phyloP scores from a whole-genome alignment of 805 yeast genomes.

The Candida ovalis region DNA sequence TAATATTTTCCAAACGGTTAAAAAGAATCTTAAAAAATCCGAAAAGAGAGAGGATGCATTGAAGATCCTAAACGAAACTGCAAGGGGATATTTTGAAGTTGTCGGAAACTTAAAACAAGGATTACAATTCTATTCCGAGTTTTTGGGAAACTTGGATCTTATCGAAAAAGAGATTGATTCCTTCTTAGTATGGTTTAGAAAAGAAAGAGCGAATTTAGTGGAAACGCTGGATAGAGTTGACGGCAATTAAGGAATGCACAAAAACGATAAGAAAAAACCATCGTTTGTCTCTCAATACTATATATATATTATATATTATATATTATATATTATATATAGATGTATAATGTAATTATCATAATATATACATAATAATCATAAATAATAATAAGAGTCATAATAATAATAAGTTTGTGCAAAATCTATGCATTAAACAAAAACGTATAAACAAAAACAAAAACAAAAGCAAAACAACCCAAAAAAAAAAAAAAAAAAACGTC shows the following conservation, averaged over 20 bases:
- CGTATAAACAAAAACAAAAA: no score
- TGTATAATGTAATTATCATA: no score
- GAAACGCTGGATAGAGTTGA: slow-evolving; percentile 5
- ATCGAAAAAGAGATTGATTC: slow-evolving; percentile 38
- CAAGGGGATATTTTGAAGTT: slow-evolving; percentile 51
- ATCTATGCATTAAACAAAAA: no score
- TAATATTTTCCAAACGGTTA: slow-evolving; percentile 31
- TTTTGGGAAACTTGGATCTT: slow-evolving; percentile 41
- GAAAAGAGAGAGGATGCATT: slow-evolving; percentile 45
- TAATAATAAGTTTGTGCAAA: no score
- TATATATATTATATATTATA: no score
- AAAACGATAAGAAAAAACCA: no score
- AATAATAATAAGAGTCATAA: no score
- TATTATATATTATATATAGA: no score
- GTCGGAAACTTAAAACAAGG: slow-evolving; percentile 65
- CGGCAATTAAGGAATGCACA: background rate
- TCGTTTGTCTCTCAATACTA: no score
- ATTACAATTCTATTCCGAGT: slow-evolving; percentile 61
- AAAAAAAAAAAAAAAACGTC: no score
- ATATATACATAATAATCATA: no score
- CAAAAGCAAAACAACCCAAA: no score
- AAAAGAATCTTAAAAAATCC: slow-evolving; percentile 30
- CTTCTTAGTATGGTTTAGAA: slow-evolving; percentile 34
- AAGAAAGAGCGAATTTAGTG: slow-evolving; percentile 52
- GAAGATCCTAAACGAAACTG: slow-evolving; percentile 48